Conservation (phyloP, 148 eudicot genomes). For the Amaranthus cruentus region DNA sequence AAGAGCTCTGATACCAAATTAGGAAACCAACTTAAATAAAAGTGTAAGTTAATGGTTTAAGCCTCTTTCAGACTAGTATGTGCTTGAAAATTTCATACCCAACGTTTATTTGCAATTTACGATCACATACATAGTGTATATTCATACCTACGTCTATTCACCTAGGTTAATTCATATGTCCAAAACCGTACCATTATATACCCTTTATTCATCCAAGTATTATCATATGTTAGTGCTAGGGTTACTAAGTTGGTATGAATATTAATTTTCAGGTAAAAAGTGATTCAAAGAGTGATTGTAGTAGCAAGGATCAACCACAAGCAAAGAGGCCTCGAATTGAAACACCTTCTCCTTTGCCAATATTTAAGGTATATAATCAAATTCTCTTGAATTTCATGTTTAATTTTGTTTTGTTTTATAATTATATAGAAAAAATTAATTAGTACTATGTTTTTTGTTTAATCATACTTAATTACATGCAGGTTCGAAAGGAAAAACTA, state of each 20-base stretch:
- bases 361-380: constrained; percentile 62
- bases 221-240: constrained; percentile 4
- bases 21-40: too few species aligned
- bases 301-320: constrained; percentile 34
- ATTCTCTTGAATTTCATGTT: not conserved
- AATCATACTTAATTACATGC: not conserved
- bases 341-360: constrained; percentile 74
- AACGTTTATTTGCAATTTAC: too few species aligned
- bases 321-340: constrained; percentile 62
- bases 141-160: not conserved
- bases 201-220: not conserved
- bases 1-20: too few species aligned
- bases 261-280: constrained; percentile 20
- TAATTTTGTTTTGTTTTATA: not conserved
- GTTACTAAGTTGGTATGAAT: constrained; percentile 8
- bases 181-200: not conserved
- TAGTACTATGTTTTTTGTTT: not conserved
- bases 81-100: too few species aligned
- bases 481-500: constrained; percentile 93
- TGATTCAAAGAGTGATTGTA: constrained; percentile 35
- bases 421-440: not conserved
- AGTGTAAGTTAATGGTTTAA: too few species aligned
- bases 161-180: too few species aligned
- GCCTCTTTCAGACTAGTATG: too few species aligned
- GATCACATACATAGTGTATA: too few species aligned